Evolutionary conservation across 805 yeast species (phyloP).

Genomic region (Kodamaea kaohsiungensis): DNA sequence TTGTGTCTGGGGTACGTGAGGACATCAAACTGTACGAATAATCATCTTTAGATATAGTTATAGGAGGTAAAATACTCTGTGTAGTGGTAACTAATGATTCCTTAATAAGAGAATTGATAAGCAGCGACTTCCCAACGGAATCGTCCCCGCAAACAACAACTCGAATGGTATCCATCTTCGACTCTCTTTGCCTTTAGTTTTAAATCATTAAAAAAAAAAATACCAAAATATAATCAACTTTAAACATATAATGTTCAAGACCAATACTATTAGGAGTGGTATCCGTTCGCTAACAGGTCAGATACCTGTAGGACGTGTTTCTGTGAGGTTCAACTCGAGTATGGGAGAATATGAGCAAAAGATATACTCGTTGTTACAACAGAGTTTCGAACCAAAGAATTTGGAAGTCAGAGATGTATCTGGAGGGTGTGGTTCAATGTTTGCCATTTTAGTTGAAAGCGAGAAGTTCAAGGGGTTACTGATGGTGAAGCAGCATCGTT

Average conservation of each 20-base stretch:
- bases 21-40: slow-evolving; percentile 46
- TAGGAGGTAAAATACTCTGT: slow-evolving; percentile 64
- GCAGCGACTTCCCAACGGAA: slow-evolving; percentile 80
- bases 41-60: slow-evolving; percentile 69
- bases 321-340: slow-evolving; percentile 11
- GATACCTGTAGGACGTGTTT: neutral
- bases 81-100: slow-evolving; percentile 54
- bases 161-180: slow-evolving; percentile 27
- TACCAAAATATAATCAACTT: neutral
- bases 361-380: slow-evolving; percentile 55
- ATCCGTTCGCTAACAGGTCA: neutral
- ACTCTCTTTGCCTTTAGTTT: slow-evolving; percentile 27
- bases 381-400: slow-evolving; percentile 58
- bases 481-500: slow-evolving; percentile 88
- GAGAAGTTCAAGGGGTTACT: slow-evolving; percentile 73
- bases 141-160: slow-evolving; percentile 95
- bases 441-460: slow-evolving; percentile 78
- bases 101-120: slow-evolving; percentile 78
- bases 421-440: slow-evolving; percentile 98
- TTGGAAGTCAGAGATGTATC: slow-evolving; percentile 79
- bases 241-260: neutral
- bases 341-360: slow-evolving; percentile 65
- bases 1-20: neutral
- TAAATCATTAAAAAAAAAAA: neutral
- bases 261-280: slow-evolving; percentile 2